Evolutionary conservation across 768 basidiomycete genomes (phyloP).

Genomic region (Russula compacta): DNA sequence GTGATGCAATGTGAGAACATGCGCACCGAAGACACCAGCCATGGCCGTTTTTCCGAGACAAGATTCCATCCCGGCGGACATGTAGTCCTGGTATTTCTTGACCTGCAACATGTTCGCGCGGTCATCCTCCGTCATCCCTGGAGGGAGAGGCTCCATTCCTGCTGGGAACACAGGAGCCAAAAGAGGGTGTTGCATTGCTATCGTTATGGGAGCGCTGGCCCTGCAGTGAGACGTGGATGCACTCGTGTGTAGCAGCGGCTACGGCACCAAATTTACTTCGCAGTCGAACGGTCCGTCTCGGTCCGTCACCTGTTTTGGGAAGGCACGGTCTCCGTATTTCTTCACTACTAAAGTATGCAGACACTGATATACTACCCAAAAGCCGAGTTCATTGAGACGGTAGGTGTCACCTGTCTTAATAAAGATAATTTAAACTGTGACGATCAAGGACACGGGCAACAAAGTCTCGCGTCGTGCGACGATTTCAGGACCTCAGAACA

Average conservation of each 20-base stretch:
- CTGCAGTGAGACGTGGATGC: background rate
- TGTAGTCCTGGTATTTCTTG: slow-evolving; percentile 70
- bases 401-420: background rate
- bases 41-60: slow-evolving; percentile 77
- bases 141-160: slow-evolving; percentile 83
- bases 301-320: background rate
- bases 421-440: background rate
- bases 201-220: background rate
- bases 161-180: slow-evolving; percentile 70
- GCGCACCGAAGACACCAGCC: slow-evolving; percentile 75
- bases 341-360: slow-evolving; percentile 39
- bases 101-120: slow-evolving; percentile 52
- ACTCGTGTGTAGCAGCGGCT: too few relatives aligned
- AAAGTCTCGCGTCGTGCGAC: slow-evolving; percentile 89
- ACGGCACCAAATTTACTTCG: background rate
- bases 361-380: slow-evolving; percentile 71
- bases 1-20: background rate
- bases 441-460: slow-evolving; percentile 82
- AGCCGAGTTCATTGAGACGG: slow-evolving; percentile 84
- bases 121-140: slow-evolving; percentile 77
- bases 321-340: background rate
- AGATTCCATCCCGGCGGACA: slow-evolving; percentile 69
- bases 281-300: background rate
- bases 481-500: slow-evolving; percentile 91
- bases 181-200: slow-evolving; percentile 26